phyloP scores from a whole-genome alignment of 129 eudicot genomes.

The Flaveria robusta region DNA sequence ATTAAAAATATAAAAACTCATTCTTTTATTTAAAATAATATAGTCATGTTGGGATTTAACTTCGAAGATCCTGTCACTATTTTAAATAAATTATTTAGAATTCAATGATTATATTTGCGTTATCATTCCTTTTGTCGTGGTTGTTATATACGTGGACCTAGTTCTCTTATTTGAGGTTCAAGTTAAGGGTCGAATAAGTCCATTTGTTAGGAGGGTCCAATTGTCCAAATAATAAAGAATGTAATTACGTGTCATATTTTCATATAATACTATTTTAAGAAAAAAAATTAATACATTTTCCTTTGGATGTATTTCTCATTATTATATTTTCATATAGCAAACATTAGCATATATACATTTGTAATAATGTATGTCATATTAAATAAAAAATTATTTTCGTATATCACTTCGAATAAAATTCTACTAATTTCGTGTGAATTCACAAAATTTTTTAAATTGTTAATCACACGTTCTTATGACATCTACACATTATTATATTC shows the following conservation, averaged over 20 bases:
- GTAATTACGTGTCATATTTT: neutral
- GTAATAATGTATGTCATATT: no score
- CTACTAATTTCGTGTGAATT: no score
- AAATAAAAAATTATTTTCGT: no score
- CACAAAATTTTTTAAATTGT: no score
- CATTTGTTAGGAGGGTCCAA: neutral
- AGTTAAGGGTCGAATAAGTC: neutral
- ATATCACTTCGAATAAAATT: no score
- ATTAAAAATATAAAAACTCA: no score
- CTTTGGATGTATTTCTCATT: neutral
- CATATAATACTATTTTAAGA: neutral
- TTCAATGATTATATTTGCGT: neutral
- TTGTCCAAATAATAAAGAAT: conserved; percentile 4
- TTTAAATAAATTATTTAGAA: neutral
- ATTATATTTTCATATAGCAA: neutral
- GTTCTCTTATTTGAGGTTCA: conserved; percentile 3
- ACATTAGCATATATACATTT: neutral
- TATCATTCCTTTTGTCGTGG: conserved; percentile 7
- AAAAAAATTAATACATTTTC: neutral
- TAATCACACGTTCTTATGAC: no score
- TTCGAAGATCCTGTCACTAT: neutral
- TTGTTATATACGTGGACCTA: neutral
- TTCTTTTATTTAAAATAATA: no score
- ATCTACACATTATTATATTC: no score
- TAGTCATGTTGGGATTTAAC: no score